Conservation (phyloP, 805 yeast genomes). For the Ogataea thermomethanolica region DNA sequence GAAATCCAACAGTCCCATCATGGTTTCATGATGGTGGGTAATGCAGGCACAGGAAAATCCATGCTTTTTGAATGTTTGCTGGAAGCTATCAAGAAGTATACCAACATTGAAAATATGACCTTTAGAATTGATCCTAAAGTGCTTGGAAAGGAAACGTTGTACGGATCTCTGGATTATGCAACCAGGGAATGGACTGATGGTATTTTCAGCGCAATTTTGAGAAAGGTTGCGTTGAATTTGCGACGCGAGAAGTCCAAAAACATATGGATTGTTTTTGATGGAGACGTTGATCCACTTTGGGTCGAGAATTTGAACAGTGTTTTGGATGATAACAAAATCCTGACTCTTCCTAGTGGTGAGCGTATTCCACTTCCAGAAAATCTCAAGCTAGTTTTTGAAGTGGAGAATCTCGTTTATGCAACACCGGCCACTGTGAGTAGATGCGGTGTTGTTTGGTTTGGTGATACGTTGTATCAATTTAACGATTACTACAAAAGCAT, state of each 20-base stretch:
- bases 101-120: conserved; percentile 34
- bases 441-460: conserved; percentile 84
- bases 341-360: conserved; percentile 90
- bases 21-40: conserved; percentile 81
- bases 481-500: conserved; percentile 11
- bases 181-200: conserved; percentile 96
- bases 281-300: conserved; percentile 93
- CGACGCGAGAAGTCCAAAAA: conserved; percentile 55
- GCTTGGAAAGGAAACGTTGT: conserved; percentile 58
- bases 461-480: conserved; percentile 24
- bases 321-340: conserved; percentile 76
- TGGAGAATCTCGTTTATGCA: conserved; percentile 57
- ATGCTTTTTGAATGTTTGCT: conserved; percentile 48
- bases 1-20: conserved; percentile 62
- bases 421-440: conserved; percentile 92
- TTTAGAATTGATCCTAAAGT: conserved; percentile 74
- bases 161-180: conserved; percentile 66
- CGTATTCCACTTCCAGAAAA: conserved; percentile 64
- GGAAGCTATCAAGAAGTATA: conserved; percentile 36
- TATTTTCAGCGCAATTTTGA: conserved; percentile 60
- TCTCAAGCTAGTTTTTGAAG: conserved; percentile 72
- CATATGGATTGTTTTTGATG: conserved; percentile 84
- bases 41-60: conserved; percentile 73
- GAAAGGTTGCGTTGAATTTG: conserved; percentile 52
- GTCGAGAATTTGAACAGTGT: conserved; percentile 88